Evolutionary conservation across 73 alveolate genomes (phyloP).

Genomic region (Paramecium octaurelia): DNA sequence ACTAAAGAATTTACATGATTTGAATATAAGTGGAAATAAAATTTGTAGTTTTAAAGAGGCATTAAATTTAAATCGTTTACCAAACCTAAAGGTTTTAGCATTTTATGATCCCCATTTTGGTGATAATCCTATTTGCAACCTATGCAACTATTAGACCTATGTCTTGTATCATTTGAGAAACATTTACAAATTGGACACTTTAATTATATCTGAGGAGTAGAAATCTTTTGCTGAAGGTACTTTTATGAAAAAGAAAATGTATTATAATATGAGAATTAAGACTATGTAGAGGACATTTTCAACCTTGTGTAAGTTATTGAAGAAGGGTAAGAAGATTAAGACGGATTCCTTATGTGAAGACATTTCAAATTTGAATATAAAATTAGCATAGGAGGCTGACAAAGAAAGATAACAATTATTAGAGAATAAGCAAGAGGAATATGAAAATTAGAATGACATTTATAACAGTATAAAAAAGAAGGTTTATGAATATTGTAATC

Average conservation of each 20-base stretch:
- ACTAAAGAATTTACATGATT: constrained; percentile 62
- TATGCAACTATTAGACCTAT: constrained; percentile 81
- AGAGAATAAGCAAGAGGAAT: constrained; percentile 51
- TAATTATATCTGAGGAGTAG: constrained; percentile 71
- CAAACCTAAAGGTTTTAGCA: constrained; percentile 59
- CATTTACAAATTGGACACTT: constrained; percentile 65
- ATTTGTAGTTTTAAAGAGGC: constrained; percentile 78
- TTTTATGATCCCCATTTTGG: constrained; percentile 86
- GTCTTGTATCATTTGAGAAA: constrained; percentile 72
- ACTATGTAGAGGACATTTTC: constrained; percentile 74
- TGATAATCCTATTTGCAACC: constrained; percentile 83
- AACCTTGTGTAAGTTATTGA: constrained; percentile 63
- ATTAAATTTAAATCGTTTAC: constrained; percentile 72
- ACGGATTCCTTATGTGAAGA: constrained; percentile 59
- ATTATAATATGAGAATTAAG: constrained; percentile 85
- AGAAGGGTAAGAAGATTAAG: constrained; percentile 65
- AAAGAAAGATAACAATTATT: constrained; percentile 38
- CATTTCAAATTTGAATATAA: constrained; percentile 35
- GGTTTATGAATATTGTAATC: constrained; percentile 42
- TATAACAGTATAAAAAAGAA: constrained; percentile 47
- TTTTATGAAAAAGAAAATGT: constrained; percentile 83
- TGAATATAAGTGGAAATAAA: constrained; percentile 70
- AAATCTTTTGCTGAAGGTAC: constrained; percentile 81
- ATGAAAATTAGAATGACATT: not conserved
- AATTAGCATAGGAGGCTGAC: constrained; percentile 22